Percentiles rank a stretch among this genome's conserved stretches.
phyloP scores from a whole-genome alignment of 768 basidiomycete genomes.

The Mycena vulgaris region DNA sequence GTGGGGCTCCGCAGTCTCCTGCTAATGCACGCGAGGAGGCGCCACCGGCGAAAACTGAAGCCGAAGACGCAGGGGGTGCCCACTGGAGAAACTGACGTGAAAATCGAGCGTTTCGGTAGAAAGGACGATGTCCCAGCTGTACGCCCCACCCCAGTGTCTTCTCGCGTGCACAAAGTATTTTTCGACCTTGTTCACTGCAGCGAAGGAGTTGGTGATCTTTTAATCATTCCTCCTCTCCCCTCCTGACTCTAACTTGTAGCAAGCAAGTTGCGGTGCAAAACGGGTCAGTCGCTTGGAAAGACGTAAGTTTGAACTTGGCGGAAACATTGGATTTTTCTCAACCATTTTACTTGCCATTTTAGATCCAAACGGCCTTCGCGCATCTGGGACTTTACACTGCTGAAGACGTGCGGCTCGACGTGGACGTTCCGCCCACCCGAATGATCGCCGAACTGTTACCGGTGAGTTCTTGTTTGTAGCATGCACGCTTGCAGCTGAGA shows the following conservation, averaged over 20 bases:
- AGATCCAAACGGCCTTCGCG: not conserved
- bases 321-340: not conserved
- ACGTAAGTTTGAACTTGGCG: not conserved
- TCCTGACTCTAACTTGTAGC: not conserved
- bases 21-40: not conserved
- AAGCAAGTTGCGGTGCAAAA: constrained; percentile 1
- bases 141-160: not conserved
- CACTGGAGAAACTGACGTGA: too few species aligned
- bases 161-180: constrained; percentile 8
- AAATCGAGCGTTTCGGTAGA: not conserved
- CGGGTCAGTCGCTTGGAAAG: constrained; percentile 21
- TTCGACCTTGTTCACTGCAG: constrained; percentile 5
- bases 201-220: not conserved
- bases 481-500: too few species aligned
- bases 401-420: constrained; percentile 18
- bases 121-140: not conserved
- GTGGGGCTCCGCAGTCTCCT: constrained; percentile 14
- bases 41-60: not conserved
- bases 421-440: constrained; percentile 25
- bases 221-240: too few species aligned
- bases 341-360: not conserved
- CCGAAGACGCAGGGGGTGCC: not conserved
- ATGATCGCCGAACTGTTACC: not conserved
- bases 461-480: not conserved
- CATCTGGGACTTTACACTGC: constrained; percentile 12